Base-by-base conservation (phyloP, 2,329 filamentous ascomycete species). In the Sarocladiaceae sp. region DNA sequence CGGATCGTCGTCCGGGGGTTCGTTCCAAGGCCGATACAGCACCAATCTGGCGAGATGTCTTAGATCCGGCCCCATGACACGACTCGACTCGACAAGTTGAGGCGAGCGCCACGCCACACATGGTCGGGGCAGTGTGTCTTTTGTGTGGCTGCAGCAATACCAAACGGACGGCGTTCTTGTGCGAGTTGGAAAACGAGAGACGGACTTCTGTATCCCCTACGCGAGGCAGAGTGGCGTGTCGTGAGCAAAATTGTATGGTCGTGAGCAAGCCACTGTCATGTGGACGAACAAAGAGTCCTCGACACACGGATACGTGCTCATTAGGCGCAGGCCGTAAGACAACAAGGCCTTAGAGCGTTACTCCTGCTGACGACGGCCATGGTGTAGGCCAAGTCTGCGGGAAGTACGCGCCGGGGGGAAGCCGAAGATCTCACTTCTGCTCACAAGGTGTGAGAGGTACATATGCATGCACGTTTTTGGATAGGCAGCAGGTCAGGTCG, bases 181-280 rank as follows among this genome's bases (percentile, higher is more conserved):
- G 23, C 40, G 23, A 22, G 17, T 40, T 23, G 17, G 18, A 26
- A 10, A 22, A 44, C 17, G 40, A 12, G 40, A 28, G 26, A 20
- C 33, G 28, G 44, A 12, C 7, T 4, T n/a, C 22, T 33, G 44
- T 48, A 26, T 17, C 33, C 44, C 44, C 28, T 18, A 12, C 26
- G 17, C 23, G 44, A 22, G 25, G 28, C 26, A 33, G 4, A 33
- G 44, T 48, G 44, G 44, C 44, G 25, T 28, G 20, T 22, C 40
- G 17, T 22, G 22, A 28, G 17, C 26, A n/a, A 44, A 23, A 28
- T 28, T 23, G 11, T 26, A 44, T 44, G 22, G 40, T 20, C 40
- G 40, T 23, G 20, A n/a, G 28, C 40, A 44, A 44, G 40, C 23
- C 40, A 44, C 40, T n/a, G n/a, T n/a, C 22, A 44, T 44, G 40